Percentiles rank a stretch among this genome's conserved stretches.
These are phyloP conservation scores for Ustilago cynodontis DNA, from an alignment of 1,284 basidiomycete species.

Conservation along the genomic window DNA sequence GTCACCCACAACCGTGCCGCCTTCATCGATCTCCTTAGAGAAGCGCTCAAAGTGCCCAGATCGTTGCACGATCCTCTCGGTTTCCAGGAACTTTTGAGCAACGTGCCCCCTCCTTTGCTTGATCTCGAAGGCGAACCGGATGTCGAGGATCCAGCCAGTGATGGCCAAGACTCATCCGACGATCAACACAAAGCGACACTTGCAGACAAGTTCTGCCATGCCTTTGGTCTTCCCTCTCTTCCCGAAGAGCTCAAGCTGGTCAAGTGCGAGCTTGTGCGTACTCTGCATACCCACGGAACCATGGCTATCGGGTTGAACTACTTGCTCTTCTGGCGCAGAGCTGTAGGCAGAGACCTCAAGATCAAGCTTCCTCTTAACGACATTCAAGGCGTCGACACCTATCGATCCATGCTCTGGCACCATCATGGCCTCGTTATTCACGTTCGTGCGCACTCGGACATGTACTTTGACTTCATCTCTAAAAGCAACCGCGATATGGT, in stretches of 20 bases:
- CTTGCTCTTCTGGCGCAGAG: constrained; percentile 60
- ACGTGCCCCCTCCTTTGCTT: constrained; percentile 34
- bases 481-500: constrained; percentile 49
- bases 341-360: constrained; percentile 51
- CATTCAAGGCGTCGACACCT: constrained; percentile 49
- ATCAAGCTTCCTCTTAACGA: constrained; percentile 61
- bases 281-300: constrained; percentile 57
- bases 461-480: constrained; percentile 56
- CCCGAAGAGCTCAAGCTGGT: constrained; percentile 49
- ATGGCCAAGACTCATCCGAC: constrained; percentile 16
- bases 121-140: constrained; percentile 32
- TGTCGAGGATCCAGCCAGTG: constrained; percentile 7
- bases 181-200: constrained; percentile 19
- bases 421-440: constrained; percentile 59
- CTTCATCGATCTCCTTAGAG: constrained; percentile 34
- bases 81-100: constrained; percentile 15
- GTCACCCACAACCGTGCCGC: constrained; percentile 32
- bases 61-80: constrained; percentile 3
- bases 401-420: constrained; percentile 57
- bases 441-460: constrained; percentile 56
- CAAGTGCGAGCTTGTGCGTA: constrained; percentile 58
- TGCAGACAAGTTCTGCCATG: constrained; percentile 40
- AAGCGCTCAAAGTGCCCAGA: constrained; percentile 21
- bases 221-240: constrained; percentile 39
- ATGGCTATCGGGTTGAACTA: constrained; percentile 60